Evolutionary conservation across 257 asterid genomes (phyloP), one percentile per base, ranked within the genome.

Genomic region (Salvia splendens): DNA sequence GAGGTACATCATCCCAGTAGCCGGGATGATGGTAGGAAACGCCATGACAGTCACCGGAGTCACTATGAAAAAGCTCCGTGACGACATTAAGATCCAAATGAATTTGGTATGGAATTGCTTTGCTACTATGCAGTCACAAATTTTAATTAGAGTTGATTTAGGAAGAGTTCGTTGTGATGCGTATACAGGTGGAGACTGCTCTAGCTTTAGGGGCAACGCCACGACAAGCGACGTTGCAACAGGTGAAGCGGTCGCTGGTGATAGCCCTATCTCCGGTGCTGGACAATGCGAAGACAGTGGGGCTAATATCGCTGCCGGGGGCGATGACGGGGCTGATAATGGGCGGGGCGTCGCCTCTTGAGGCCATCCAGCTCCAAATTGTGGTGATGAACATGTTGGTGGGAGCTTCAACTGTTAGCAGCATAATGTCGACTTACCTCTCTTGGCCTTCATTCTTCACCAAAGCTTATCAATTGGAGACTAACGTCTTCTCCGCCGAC

Each of bases 1-100:
- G 5, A 78, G 94, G 64, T 92, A 84, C 76, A 92, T 92, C 53
- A 87, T 92, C 72, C 97, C 98, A 0, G 84, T 92, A 3, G 87
- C 97, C 0, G 98, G 98, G 48, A 89, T 92, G 98, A 87, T 92
- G 96, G 96, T 89, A 43, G 97, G 98, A 11, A 92, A 89, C 32
- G 83, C 98, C 0, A 92, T 92, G 98, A 92, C 95, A 0, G 98
- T 89, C 35, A 92, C 98, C 3, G 98, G 97, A 0, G 98, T 92
- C 0, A 87, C 98, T 0, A 92, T 92, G 97, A 92, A 92, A 48
- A 92, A 82, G 49, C 92, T 92, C 43, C 87, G 97, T 0, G 98
- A 92, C 47, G 98, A 92, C 72, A 87, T 92, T 82, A 87, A 86
- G 84, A 86, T 88, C 1, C 98, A 92, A 67, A 80, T 75, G 75